These are phyloP conservation scores for Dimocarpus longan DNA, from an alignment of 345 rosid genomes.

Conservation along the genomic window DNA sequence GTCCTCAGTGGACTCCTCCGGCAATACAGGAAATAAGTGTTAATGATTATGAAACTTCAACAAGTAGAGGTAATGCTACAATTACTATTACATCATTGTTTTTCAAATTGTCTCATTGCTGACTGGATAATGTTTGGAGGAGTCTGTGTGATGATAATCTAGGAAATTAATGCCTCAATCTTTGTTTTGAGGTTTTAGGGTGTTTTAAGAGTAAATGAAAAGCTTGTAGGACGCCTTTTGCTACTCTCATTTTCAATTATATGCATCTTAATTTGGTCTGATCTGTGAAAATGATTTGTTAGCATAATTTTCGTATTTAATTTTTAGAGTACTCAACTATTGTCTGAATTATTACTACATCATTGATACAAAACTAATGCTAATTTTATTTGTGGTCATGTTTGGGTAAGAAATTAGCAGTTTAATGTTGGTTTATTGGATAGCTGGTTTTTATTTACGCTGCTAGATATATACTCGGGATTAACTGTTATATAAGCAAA, in stretches of 20 bases:
- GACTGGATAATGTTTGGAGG: neutral
- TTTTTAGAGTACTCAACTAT: neutral
- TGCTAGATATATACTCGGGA: neutral
- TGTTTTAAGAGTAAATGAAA: slow-evolving; percentile 2
- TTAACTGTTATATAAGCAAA: neutral
- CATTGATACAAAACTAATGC: neutral
- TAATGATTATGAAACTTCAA: slow-evolving; percentile 42
- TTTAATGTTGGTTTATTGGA: neutral
- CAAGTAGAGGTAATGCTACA: slow-evolving; percentile 42
- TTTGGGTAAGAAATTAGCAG: neutral
- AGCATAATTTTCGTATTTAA: neutral
- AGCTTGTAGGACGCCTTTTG: neutral
- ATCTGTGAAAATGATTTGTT: neutral
- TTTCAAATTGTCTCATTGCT: neutral
- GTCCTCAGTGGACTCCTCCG: slow-evolving; percentile 62
- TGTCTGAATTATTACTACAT: neutral
- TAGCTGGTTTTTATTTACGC: neutral
- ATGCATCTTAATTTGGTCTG: neutral
- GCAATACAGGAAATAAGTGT: slow-evolving; percentile 47
- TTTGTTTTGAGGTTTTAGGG: neutral
- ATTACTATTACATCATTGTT: neutral
- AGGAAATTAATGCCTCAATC: neutral
- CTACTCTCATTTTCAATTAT: neutral
- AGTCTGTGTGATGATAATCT: neutral
- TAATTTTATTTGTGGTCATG: neutral